Evolutionary conservation across 1,139 yeast species (phyloP).

Genomic region (Kodamaea ohmeri): DNA sequence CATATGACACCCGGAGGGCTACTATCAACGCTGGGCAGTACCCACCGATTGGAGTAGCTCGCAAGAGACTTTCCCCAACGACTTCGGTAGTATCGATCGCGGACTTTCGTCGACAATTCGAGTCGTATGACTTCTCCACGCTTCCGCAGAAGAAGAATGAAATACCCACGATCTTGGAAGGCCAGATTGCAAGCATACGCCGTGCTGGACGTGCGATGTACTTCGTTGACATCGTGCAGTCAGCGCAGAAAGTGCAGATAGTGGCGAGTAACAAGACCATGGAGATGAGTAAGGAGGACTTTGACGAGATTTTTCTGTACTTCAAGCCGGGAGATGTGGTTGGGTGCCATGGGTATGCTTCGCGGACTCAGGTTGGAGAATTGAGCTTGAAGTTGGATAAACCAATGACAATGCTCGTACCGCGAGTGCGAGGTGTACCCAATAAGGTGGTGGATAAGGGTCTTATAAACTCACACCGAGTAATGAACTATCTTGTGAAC

Average conservation of each 20-base stretch:
- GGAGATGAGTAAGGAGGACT: constrained; percentile 41
- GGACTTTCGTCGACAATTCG: constrained; percentile 21
- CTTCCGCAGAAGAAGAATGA: constrained; percentile 17
- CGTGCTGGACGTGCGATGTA: constrained; percentile 64
- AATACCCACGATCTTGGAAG: constrained; percentile 38
- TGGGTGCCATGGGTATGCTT: constrained; percentile 64
- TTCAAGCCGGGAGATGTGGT: constrained; percentile 73
- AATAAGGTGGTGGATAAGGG: constrained; percentile 53
- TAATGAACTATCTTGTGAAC: constrained; percentile 71
- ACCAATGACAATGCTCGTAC: constrained; percentile 55
- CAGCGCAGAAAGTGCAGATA: constrained; percentile 52
- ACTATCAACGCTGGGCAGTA: constrained; percentile 13
- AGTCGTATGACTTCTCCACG: constrained; percentile 19
- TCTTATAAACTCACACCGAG: constrained; percentile 65
- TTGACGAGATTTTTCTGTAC: constrained; percentile 41
- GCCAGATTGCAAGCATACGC: constrained; percentile 56
- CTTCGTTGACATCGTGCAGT: constrained; percentile 67
- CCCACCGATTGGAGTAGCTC: constrained; percentile 19
- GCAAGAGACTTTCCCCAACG: constrained; percentile 8
- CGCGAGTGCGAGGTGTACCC: constrained; percentile 66
- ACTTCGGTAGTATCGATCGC: constrained; percentile 17
- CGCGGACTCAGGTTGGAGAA: constrained; percentile 74
- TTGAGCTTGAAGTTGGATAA: constrained; percentile 62
- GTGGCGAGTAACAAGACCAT: constrained; percentile 55
- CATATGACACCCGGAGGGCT: constrained; percentile 11